Conservation (phyloP, 768 basidiomycete genomes). For the Naganishia onofrii region DNA sequence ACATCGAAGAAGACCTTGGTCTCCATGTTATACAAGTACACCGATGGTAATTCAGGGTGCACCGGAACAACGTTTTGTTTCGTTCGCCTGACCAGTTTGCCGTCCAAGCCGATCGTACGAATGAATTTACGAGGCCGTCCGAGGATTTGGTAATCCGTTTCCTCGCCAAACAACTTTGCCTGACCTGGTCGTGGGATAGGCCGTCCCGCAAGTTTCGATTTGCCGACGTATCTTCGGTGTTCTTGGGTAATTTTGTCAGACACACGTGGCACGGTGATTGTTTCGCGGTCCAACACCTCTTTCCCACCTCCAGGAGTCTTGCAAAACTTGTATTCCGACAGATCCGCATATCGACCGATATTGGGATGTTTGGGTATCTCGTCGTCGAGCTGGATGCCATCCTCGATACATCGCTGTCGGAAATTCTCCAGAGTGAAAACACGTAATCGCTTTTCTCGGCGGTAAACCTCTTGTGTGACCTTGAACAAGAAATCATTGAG, state of each 20-base stretch:
- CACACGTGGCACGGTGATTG: conserved; percentile 61
- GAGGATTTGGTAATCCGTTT: not conserved
- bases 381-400: conserved; percentile 56
- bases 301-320: conserved; percentile 10
- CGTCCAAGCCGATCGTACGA: conserved; percentile 48
- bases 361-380: conserved; percentile 25
- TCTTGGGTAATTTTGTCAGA: conserved; percentile 54
- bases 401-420: conserved; percentile 61
- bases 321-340: conserved; percentile 32
- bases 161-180: not conserved
- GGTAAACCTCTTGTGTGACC: conserved; percentile 73
- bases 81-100: conserved; percentile 43
- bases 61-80: conserved; percentile 37
- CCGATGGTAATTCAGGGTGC: conserved; percentile 35
- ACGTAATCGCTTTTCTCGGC: conserved; percentile 80
- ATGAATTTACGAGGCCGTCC: conserved; percentile 49
- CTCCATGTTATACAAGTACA: conserved; percentile 36
- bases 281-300: conserved; percentile 56
- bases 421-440: conserved; percentile 76
- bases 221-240: conserved; percentile 53
- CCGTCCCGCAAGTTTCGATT: not conserved
- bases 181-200: not conserved
- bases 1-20: conserved; percentile 39
- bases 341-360: conserved; percentile 38
- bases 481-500: conserved; percentile 69